These are phyloP conservation scores for Colletotrichum shisoi DNA, from an alignment of 2,329 filamentous ascomycete species.

Conservation along the genomic window DNA sequence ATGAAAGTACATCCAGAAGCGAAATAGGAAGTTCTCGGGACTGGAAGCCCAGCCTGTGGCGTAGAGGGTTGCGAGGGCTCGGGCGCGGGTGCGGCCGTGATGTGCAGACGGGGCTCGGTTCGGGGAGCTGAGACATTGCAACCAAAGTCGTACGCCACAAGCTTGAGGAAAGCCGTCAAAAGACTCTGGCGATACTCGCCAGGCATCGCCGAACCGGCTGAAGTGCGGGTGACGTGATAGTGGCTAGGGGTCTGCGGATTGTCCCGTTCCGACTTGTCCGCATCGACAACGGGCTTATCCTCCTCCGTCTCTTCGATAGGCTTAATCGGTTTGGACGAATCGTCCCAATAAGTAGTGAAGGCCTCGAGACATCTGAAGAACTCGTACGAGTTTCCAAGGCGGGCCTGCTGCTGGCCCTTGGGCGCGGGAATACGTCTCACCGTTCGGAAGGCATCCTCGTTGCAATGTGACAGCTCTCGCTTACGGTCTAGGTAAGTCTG, in stretches of 20 bases:
- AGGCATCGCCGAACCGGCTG: slow-evolving; percentile 64
- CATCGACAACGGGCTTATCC: slow-evolving; percentile 28
- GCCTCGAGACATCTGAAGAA: slow-evolving; percentile 70
- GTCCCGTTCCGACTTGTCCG: slow-evolving; percentile 36
- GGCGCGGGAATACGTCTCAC: slow-evolving; percentile 65
- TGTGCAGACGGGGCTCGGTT: slow-evolving; percentile 66
- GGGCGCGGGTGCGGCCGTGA: slow-evolving; percentile 52
- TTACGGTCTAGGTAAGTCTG: slow-evolving; percentile 66
- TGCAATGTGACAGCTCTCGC: slow-evolving; percentile 63
- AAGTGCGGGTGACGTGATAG: slow-evolving; percentile 51
- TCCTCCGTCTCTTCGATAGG: slow-evolving; percentile 23
- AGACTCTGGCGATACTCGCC: slow-evolving; percentile 65
- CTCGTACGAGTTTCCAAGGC: slow-evolving; percentile 70
- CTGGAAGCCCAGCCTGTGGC: slow-evolving; percentile 12
- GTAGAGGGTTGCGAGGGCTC: slow-evolving; percentile 41
- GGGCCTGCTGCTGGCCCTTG: slow-evolving; percentile 61
- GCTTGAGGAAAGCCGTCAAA: slow-evolving; percentile 67
- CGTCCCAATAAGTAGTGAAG: slow-evolving; percentile 68
- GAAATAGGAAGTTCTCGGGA: slow-evolving; percentile 61
- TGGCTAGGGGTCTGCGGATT: slow-evolving; percentile 6
- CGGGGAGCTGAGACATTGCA: slow-evolving; percentile 67
- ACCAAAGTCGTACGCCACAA: slow-evolving; percentile 71
- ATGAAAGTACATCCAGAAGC: slow-evolving; percentile 67
- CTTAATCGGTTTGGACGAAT: slow-evolving; percentile 56
- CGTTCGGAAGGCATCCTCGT: slow-evolving; percentile 67